Evolutionary conservation across 2,329 filamentous ascomycete species (phyloP).

Genomic region (Fusarium kyushuense): DNA sequence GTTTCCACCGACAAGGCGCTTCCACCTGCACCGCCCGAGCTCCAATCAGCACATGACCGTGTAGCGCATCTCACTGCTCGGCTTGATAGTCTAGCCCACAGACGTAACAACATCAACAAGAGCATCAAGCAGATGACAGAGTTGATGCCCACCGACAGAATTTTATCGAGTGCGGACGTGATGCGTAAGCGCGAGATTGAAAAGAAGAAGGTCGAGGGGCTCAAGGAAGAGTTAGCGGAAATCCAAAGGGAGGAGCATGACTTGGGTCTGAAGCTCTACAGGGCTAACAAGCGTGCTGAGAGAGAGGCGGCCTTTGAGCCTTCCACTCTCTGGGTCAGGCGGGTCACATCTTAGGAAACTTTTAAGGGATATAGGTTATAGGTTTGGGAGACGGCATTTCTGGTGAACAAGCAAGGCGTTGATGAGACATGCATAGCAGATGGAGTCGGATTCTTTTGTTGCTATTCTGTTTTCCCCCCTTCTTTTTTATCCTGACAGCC

Average conservation of each 20-base stretch:
- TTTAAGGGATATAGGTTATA: conserved; percentile 13
- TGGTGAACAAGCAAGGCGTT: conserved; percentile 42
- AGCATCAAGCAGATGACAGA: conserved; percentile 83
- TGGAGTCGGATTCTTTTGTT: conserved; percentile 35
- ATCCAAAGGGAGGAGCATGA: conserved; percentile 83
- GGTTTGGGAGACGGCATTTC: conserved; percentile 14
- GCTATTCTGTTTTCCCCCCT: conserved; percentile 20
- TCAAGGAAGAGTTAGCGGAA: conserved; percentile 76
- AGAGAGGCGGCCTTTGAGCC: conserved; percentile 73
- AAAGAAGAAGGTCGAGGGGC: conserved; percentile 73
- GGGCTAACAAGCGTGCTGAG: conserved; percentile 80
- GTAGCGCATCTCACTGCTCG: conserved; percentile 75
- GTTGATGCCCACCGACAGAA: conserved; percentile 77
- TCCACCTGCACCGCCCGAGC: conserved; percentile 71
- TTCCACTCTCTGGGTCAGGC: conserved; percentile 80
- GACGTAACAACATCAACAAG: conserved; percentile 76
- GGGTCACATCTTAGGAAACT: conserved; percentile 72
- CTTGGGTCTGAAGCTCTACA: conserved; percentile 78
- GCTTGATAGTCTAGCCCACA: conserved; percentile 73
- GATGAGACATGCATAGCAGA: conserved; percentile 42
- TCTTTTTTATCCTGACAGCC: conserved; percentile 22
- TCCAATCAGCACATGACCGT: conserved; percentile 68
- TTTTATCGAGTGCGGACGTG: conserved; percentile 75
- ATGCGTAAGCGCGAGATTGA: conserved; percentile 66
- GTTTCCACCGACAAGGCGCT: conserved; percentile 68